Evolutionary conservation across 2,329 filamentous ascomycete genomes (phyloP).

Genomic region (Talaromyces piceae): DNA sequence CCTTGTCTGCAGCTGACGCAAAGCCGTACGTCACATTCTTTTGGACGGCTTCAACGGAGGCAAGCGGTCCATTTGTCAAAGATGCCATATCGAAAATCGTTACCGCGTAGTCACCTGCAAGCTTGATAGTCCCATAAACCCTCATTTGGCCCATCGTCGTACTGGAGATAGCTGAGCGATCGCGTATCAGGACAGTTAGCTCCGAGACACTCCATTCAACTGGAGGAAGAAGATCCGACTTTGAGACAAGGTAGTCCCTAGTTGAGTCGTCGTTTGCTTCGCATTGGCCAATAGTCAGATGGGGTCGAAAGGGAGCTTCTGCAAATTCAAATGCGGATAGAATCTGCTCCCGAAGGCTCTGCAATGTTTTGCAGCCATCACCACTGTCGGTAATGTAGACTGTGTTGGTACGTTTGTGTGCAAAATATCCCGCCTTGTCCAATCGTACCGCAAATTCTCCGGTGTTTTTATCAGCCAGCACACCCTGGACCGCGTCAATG

Average conservation of each 20-base stretch:
- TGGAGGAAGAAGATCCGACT: constrained; percentile 43
- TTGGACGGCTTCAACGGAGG: neutral
- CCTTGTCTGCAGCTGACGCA: neutral
- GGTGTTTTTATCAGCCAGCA: constrained; percentile 16
- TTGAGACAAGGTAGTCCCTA: constrained; percentile 48
- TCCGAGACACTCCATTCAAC: constrained; percentile 44
- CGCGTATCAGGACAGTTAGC: constrained; percentile 49
- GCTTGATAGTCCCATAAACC: constrained; percentile 47
- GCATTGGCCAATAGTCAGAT: constrained; percentile 57
- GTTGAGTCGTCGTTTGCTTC: constrained; percentile 38
- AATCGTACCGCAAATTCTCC: constrained; percentile 19
- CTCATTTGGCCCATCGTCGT: constrained; percentile 44
- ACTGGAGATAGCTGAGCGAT: constrained; percentile 24
- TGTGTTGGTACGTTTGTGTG: constrained; percentile 45
- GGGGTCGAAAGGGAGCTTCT: constrained; percentile 34
- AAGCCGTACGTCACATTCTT: neutral
- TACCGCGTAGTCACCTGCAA: constrained; percentile 8
- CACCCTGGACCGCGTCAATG: constrained; percentile 32
- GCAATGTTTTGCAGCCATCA: constrained; percentile 7
- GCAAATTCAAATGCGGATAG: constrained; percentile 30
- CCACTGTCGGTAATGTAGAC: constrained; percentile 33
- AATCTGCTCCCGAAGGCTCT: constrained; percentile 15
- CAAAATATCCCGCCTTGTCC: constrained; percentile 41
- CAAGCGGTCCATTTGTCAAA: neutral
- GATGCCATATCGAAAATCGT: neutral